Evolutionary conservation across 2,329 filamentous ascomycete genomes (phyloP), one percentile per base, ranked within the genome.

Genomic region (Fonsecaea nubica): DNA sequence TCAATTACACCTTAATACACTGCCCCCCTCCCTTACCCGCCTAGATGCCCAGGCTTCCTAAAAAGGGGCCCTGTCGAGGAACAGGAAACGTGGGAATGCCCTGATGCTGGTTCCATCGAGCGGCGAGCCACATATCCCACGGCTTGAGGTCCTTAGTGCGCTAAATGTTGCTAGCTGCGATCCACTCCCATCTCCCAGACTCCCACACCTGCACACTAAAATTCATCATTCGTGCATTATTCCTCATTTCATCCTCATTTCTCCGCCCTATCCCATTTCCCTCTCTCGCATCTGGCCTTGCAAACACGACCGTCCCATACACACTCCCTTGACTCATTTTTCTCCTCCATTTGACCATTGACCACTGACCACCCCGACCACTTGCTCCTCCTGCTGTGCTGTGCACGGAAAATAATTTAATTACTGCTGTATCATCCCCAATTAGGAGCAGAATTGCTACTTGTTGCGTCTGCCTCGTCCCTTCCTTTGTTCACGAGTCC

Each of bases 401-500:
- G 68, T 62, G 65, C 65, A 66, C 65, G 40, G 15, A 18, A 18
- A 8, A 36, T 55, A 54, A 55, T 56, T 53, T 55, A 33, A 40
- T 61, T 52, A 52, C 33, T 25, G 8, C 33, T 25, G 52, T 25
- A 50, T 25, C 25, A 30, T 38, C 40, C 38, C 36, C 54, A 32
- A 48, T 42, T 45, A 57, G 48, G 62, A 70, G 65, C 59, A 66
- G 68, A 70, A 59, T 10, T 50, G 63, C 68, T 64, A 63, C 60
- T 18, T 38, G 48, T 68, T 61, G 62, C 63, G 62, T 65, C 63
- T 67, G 63, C 63, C 60, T 70, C 68, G 68, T 70, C 68, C 68
- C 57, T 66, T 70, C 68, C 68, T 70, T 70, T 70, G 68, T 69
- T 56, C 68, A n/a, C n/a, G 42, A 33, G n/a, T 59, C 32, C 58